Evolutionary conservation across 768 basidiomycete species (phyloP), one percentile per base, ranked within the genome.

Genomic region (Amanita jacksonii): DNA sequence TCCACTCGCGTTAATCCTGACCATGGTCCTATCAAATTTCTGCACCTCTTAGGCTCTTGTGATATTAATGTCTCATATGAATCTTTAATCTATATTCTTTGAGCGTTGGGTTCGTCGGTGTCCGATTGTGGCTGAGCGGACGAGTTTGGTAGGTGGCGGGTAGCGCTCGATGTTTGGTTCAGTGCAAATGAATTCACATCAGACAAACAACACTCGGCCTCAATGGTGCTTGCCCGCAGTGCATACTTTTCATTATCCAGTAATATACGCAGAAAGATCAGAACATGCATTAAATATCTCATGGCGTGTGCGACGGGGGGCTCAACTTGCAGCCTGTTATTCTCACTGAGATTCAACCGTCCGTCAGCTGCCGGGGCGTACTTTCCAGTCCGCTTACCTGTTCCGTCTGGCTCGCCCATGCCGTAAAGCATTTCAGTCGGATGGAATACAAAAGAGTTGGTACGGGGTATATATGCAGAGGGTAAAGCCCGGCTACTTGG

Each of bases 351-450:
- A 30, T 3, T 3, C 15, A 15, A 10, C 20, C 40, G 32, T 25
- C 6, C 10, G 12, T 8, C 27, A 19, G 13, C 12, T 12, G 30
- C 35, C 6, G 18, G 4, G 10, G 3, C n/a, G 10, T 8, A 15
- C 8, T 31, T 24, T 16, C 19, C 30, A 27, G 46, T n/a, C n/a
- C n/a, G n/a, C 67, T 43, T 47, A 72, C 70, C 65, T 43, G 66
- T 69, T 12, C 87, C 86, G 57, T 90, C 86, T 39, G 81, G 73
- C 34, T 75, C 74, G 7, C 86, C 86, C 12, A 81, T 57, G 13
- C 77, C 84, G 53, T 78, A 85, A 50, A 91, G 58, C 89, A 91
- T 90, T 60, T 92, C 85, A 49, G 77, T 70, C 9, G 89, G 88
- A 57, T 92, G 89, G 71, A 91, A 92, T 1, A 72, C 68, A 39